These are phyloP conservation scores for Amborella trichopoda DNA, from an alignment of 164 flowering plant genomes.

Conservation along the genomic window DNA sequence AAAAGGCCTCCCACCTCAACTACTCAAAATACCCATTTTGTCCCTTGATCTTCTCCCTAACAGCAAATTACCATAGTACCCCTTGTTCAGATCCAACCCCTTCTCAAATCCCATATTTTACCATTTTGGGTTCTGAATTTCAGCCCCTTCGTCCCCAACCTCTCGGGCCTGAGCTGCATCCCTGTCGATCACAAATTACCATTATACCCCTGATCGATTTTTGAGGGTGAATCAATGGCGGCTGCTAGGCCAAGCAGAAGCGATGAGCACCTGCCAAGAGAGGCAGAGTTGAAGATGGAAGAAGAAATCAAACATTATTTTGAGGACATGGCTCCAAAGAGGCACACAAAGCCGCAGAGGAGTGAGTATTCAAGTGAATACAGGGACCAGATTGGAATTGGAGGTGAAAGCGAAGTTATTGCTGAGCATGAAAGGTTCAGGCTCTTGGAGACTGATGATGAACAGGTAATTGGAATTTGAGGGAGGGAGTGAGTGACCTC, in stretches of 20 bases:
- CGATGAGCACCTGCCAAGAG: slow-evolving; percentile 20
- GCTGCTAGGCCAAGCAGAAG: slow-evolving; percentile 21
- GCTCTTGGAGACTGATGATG: slow-evolving; percentile 36
- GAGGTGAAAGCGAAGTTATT: slow-evolving; percentile 5
- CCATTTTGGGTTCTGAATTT: no score
- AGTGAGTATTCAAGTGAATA: slow-evolving; percentile 58
- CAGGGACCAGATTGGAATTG: slow-evolving; percentile 19
- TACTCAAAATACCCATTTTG: no score
- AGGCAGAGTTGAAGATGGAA: slow-evolving; percentile 45
- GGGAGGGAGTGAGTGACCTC: background rate
- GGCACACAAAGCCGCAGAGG: slow-evolving; percentile 73
- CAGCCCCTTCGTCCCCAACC: no score
- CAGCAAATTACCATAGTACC: no score
- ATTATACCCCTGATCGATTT: no score
- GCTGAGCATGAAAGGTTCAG: slow-evolving; percentile 52
- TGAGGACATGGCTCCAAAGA: slow-evolving; percentile 50
- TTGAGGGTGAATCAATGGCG: no score
- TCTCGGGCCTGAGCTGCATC: no score
- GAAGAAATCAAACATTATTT: slow-evolving; percentile 48
- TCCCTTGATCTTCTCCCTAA: no score
- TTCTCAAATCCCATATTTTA: no score
- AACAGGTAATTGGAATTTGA: slow-evolving; percentile 24
- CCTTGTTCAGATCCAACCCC: no score
- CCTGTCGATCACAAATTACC: no score
- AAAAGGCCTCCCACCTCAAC: no score